phyloP scores from a whole-genome alignment of 768 basidiomycete species.

The Podaxis sp. region DNA sequence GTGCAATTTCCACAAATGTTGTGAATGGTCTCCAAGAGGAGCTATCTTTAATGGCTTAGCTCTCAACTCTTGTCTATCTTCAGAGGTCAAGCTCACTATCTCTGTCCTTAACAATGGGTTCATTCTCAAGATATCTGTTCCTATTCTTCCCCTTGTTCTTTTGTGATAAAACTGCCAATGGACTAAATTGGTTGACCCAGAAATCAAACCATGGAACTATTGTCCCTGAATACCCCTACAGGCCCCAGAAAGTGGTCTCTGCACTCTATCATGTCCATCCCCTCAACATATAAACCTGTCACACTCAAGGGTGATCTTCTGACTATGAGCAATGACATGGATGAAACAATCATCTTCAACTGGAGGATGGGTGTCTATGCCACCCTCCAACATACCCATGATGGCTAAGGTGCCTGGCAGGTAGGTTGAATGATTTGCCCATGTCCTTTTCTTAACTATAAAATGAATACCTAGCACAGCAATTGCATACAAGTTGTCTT shows the following conservation, averaged over 20 bases:
- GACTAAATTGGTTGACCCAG: conserved; percentile 26
- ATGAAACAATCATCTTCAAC: conserved; percentile 53
- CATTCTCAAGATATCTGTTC: conserved; percentile 21
- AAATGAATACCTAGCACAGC: conserved; percentile 36
- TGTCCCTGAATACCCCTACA: conserved; percentile 23
- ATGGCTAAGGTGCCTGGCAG: conserved; percentile 30
- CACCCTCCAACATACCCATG: conserved; percentile 37
- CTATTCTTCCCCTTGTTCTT: conserved; percentile 7
- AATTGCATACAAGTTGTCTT: conserved; percentile 54
- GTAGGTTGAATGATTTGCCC: conserved; percentile 19
- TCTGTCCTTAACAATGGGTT: conserved; percentile 48
- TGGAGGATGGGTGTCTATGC: conserved; percentile 51
- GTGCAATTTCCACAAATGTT: conserved; percentile 35
- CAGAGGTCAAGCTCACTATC: conserved; percentile 50
- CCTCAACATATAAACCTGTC: conserved; percentile 45
- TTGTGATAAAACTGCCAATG: not conserved
- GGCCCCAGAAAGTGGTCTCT: conserved; percentile 25
- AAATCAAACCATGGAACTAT: conserved; percentile 31
- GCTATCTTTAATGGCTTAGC: conserved; percentile 52
- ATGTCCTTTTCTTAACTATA: not conserved
- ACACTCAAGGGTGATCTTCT: conserved; percentile 51
- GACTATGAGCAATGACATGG: conserved; percentile 51
- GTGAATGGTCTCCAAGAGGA: conserved; percentile 55
- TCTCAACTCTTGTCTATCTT: conserved; percentile 45
- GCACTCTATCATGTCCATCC: conserved; percentile 31